These are phyloP conservation scores for Penicillium cataractarum DNA, from an alignment of 495 filamentous ascomycete genomes.

Conservation along the genomic window DNA sequence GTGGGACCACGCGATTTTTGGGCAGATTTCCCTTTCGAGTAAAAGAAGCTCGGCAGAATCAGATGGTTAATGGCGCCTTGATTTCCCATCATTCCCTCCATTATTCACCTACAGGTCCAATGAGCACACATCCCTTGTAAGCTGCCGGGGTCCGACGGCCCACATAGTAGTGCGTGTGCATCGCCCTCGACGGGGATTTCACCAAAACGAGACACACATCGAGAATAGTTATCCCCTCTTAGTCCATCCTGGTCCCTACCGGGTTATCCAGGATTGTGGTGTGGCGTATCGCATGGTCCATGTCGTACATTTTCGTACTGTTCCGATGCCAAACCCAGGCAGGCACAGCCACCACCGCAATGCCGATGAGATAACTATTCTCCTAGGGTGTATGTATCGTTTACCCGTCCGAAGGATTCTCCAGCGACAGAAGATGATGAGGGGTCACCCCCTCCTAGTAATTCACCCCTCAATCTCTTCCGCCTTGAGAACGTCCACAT, in stretches of 20 bases:
- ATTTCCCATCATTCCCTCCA: background rate
- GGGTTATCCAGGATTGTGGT: background rate
- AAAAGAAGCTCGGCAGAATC: conserved; percentile 5
- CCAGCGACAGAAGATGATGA: background rate
- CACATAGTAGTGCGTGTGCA: background rate
- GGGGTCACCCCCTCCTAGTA: background rate
- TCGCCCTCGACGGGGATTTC: conserved; percentile 1
- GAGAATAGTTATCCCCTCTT: background rate
- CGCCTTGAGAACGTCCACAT: conserved; percentile 73
- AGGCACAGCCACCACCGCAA: conserved; percentile 1
- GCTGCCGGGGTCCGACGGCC: background rate
- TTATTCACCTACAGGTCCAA: background rate
- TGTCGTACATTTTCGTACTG: background rate
- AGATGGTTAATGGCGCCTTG: background rate
- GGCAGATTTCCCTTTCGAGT: background rate
- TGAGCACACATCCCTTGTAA: background rate
- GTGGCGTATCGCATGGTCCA: background rate
- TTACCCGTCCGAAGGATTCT: conserved; percentile 2
- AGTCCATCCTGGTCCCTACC: background rate
- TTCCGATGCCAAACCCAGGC: background rate
- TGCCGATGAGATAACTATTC: background rate
- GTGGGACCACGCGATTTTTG: conserved; percentile 4
- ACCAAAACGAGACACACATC: conserved; percentile 1
- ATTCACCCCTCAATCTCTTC: conserved; percentile 34
- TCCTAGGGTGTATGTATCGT: background rate